Base-by-base conservation (phyloP, 2,329 filamentous ascomycete genomes). In the Penicillium janthinellum region DNA sequence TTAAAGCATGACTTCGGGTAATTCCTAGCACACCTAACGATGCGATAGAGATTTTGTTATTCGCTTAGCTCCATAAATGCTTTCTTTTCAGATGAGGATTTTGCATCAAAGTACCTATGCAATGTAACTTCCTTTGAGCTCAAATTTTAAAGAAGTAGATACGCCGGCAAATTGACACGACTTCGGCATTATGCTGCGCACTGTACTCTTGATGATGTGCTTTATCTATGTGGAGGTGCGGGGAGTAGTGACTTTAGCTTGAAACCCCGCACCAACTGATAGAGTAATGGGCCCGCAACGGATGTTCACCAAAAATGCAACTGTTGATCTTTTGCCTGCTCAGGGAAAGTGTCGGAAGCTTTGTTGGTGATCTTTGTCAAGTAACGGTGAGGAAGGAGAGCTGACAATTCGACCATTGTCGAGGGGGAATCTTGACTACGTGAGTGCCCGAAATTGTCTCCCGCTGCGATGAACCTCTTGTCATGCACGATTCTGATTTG, bases 301-400 rank as follows among this genome's bases (percentile, higher is more conserved):
- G 25, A 54, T 50, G 25, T 58, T 44, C 25, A 50, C 42, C 50
- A 52, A 58, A 54, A 28, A 50, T 58, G 56, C 45, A 54, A 58
- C 56, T 39, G 55, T 31, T 57, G 55, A 57, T 57, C 55, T 57
- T 52, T 57, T 52, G 31, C 48, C 42, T 50, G 8, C 5, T n/a
- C n/a, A 47, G 11, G 55, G 48, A n/a, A 45, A n/a, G 15, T 15
- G 10, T 45, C 22, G 42, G 42, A 45, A 22, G 17, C 20, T 45
- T 51, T n/a, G 4, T 57, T 39, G 55, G 41, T 39, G 20, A 11
- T 34, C 31, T n/a, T 56, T 15, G 8, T 8, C 10, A 51, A 34
- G 38, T 34, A 20, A 34, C 22, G 28, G 42, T n/a, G 42, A 10
- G 3, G 22, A 12, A 45, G 12, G 42, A 12, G 22, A 6, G 4